These are phyloP conservation scores for Sphenostylis stenocarpa DNA, from an alignment of 306 rosid species.

Conservation along the genomic window DNA sequence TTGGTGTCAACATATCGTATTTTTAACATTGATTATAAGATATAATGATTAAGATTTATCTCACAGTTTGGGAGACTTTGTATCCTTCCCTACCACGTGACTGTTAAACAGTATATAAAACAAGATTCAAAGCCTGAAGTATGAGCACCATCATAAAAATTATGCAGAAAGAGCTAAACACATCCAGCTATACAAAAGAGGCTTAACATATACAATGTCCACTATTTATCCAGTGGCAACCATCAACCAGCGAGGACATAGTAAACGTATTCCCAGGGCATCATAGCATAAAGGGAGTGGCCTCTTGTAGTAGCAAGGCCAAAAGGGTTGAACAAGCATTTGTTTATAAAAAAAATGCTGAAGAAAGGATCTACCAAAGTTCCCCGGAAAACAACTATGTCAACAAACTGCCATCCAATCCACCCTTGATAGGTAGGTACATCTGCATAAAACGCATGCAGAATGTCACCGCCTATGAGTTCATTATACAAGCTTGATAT, in stretches of 20 bases:
- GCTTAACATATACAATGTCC: not conserved
- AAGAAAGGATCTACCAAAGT: not conserved
- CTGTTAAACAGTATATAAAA: no score
- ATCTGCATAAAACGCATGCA: not conserved
- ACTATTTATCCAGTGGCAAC: not conserved
- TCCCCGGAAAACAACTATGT: conserved; percentile 9
- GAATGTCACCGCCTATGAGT: not conserved
- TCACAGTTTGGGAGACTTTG: no score
- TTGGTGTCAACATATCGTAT: no score
- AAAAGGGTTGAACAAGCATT: conserved; percentile 2
- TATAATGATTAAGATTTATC: no score
- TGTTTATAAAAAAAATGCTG: not conserved
- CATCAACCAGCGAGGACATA: not conserved
- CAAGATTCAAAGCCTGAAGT: no score
- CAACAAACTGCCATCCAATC: not conserved
- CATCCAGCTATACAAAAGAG: not conserved
- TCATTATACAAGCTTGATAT: not conserved
- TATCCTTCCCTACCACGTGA: no score
- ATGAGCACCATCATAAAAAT: no score
- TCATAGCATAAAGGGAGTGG: not conserved
- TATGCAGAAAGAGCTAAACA: no score
- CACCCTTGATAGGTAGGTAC: not conserved
- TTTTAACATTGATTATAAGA: no score
- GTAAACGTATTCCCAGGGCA: not conserved
- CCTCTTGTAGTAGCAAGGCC: not conserved